Percentiles rank a stretch among this genome's conserved stretches.
phyloP scores from a whole-genome alignment of 441 rosid species.

The Sinapis alba region DNA sequence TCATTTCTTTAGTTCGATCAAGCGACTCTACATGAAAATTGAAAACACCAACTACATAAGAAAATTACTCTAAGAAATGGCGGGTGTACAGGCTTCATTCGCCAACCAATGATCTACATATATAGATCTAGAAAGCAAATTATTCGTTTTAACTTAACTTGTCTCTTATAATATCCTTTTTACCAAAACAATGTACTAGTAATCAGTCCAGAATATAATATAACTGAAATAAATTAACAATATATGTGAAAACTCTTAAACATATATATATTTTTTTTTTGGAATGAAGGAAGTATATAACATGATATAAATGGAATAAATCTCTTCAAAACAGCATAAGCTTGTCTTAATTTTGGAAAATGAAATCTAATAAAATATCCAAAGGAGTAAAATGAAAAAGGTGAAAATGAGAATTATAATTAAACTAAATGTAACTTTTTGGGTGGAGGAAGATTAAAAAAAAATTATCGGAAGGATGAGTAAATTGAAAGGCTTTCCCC shows the following conservation, averaged over 20 bases:
- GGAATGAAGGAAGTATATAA: too few relatives aligned
- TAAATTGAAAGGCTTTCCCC: conserved; percentile 31
- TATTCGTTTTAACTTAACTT: background rate
- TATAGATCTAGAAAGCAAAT: background rate
- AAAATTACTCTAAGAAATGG: background rate
- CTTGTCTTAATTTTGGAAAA: background rate
- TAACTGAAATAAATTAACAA: background rate
- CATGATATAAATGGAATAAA: background rate
- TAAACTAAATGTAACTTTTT: conserved; percentile 28
- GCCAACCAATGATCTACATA: background rate
- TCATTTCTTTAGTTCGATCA: too few relatives aligned
- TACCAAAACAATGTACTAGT: background rate
- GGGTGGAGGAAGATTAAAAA: conserved; percentile 39
- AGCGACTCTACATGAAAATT: background rate
- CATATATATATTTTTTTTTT: too few relatives aligned
- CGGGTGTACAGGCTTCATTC: background rate
- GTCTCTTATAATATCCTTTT: background rate
- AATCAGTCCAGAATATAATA: background rate
- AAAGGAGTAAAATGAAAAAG: conserved; percentile 34
- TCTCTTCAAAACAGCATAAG: background rate
- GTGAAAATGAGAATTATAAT: conserved; percentile 31
- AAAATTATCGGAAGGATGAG: conserved; percentile 35
- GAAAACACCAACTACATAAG: background rate
- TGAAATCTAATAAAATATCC: background rate
- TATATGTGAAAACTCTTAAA: too few relatives aligned